Evolutionary conservation across 2,329 filamentous ascomycete species (phyloP), one percentile per base, ranked within the genome.

Genomic region (Phyllosticta paracitricarpa): DNA sequence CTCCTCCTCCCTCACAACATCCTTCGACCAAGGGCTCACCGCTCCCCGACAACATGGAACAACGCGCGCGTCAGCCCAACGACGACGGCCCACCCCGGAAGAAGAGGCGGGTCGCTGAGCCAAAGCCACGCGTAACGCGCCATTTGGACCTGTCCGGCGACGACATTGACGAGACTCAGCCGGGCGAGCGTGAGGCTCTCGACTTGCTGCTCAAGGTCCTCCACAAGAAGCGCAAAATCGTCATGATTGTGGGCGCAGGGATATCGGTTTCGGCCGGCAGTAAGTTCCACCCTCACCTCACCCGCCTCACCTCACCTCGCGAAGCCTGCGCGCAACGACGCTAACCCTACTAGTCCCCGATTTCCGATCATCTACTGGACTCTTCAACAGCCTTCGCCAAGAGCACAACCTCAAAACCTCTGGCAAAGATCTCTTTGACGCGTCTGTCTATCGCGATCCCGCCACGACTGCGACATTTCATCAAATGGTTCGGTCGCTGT

Each of bases 221-320:
- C 61, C 87, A 88, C 69, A 91, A 89, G 71, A 94, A 94, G 79
- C 89, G 92, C 77, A 97, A 96, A 78, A 96, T 99, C 71, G 91
- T 99, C 35, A 90, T 97, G 58, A 89, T 99, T 72, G 94, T 93
- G 55, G 94, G 94, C 62, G 94, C 94, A 65, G 94, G 94, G 64
- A 99, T 99, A 69, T 97, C 94, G 51, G 94, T 97, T 58, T 93
- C 93, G 59, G 93, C 94, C 67, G 94, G 94, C 65, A 95, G 86
- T 89, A 81, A 71, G 87, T 84, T 63, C 60, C 54, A 55, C 59
- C 54, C 64, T 63, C 28, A 61, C 54, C 64, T 63, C 19, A 22
- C 19, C 19, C 19, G 19, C 54, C 64, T 63, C 63, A 58, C 55
- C 57, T 62, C 58, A 33, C 58, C 51, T 62, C 40, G 66, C 67